Conservation (phyloP, 176 grass and related monocot genomes). For the Rhynchospora tenuis region DNA sequence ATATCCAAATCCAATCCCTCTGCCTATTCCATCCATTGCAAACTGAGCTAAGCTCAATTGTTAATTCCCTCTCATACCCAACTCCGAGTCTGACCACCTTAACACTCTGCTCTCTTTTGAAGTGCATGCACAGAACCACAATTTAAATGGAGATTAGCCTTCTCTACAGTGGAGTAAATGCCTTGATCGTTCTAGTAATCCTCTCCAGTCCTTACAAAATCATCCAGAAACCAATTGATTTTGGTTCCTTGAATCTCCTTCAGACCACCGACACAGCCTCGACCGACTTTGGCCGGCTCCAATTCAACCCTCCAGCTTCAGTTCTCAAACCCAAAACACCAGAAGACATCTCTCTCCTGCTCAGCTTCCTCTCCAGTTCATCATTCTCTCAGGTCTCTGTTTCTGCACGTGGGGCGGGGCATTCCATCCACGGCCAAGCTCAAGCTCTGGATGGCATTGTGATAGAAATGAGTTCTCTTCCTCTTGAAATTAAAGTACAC, state of each 20-base stretch:
- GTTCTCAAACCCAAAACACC: slow-evolving; percentile 49
- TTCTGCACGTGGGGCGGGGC: slow-evolving; percentile 55
- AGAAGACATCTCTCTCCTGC: slow-evolving; percentile 48
- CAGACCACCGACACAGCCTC: slow-evolving; percentile 35
- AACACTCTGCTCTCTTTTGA: not conserved
- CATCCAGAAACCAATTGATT: slow-evolving; percentile 74
- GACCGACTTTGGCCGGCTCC: slow-evolving; percentile 54
- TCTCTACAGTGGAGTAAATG: slow-evolving; percentile 23
- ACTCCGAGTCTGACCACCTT: not conserved
- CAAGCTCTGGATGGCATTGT: slow-evolving; percentile 77
- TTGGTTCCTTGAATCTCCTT: slow-evolving; percentile 33
- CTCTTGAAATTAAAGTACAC: slow-evolving; percentile 25
- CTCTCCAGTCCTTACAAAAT: slow-evolving; percentile 45
- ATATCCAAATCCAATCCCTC: slow-evolving; percentile 10
- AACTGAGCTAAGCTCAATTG: not conserved
- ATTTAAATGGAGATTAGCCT: not conserved
- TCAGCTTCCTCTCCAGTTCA: slow-evolving; percentile 36
- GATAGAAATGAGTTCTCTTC: slow-evolving; percentile 59
- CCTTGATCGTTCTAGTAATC: slow-evolving; percentile 27
- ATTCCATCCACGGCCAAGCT: slow-evolving; percentile 81
- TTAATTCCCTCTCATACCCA: not conserved
- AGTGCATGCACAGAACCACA: not conserved
- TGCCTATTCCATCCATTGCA: not conserved
- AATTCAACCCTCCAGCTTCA: slow-evolving; percentile 42
- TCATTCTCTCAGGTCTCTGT: slow-evolving; percentile 27